A percentile compares a stretch with the other conserved stretches of the same genome.
These are phyloP conservation scores for Typha latifolia DNA, from an alignment of 176 grass and related monocot species.

Conservation along the genomic window DNA sequence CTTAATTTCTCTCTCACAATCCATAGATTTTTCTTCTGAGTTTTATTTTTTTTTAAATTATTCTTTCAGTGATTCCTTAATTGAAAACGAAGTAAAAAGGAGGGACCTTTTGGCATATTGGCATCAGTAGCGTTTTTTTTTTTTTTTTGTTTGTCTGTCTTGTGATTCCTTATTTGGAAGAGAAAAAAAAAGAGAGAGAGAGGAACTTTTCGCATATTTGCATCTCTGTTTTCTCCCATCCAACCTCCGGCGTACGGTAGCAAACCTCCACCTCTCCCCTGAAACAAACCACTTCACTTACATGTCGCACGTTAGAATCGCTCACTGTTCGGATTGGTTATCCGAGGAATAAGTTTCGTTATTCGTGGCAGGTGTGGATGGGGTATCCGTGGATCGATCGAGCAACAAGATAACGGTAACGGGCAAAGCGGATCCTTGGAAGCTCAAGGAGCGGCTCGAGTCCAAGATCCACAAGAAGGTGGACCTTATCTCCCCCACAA, in stretches of 20 bases:
- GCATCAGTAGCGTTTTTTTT: too few species aligned
- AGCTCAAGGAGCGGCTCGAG: conserved; percentile 39
- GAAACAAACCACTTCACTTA: too few species aligned
- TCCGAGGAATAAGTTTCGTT: neutral
- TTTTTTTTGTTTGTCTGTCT: too few species aligned
- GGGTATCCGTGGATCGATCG: conserved; percentile 27
- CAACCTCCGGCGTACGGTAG: neutral
- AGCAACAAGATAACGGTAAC: conserved; percentile 39
- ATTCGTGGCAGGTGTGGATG: conserved; percentile 27
- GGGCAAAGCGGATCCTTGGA: conserved; percentile 50
- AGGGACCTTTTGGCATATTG: too few species aligned
- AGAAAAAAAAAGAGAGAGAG: neutral
- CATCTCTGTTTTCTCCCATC: neutral
- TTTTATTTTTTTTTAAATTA: neutral
- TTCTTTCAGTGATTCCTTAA: too few species aligned
- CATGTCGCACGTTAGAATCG: too few species aligned
- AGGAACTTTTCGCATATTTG: neutral
- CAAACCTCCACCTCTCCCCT: neutral
- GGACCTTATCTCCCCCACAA: conserved; percentile 42
- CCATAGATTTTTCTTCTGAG: neutral
- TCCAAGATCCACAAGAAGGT: conserved; percentile 36
- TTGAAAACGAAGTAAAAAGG: too few species aligned
- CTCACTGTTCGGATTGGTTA: neutral
- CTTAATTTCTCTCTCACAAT: neutral
- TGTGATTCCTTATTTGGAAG: neutral